Percentiles rank a stretch among this genome's conserved stretches.
These are phyloP conservation scores for Mucor mucedo DNA, from an alignment of 371 early-diverging fungal species.

Conservation along the genomic window DNA sequence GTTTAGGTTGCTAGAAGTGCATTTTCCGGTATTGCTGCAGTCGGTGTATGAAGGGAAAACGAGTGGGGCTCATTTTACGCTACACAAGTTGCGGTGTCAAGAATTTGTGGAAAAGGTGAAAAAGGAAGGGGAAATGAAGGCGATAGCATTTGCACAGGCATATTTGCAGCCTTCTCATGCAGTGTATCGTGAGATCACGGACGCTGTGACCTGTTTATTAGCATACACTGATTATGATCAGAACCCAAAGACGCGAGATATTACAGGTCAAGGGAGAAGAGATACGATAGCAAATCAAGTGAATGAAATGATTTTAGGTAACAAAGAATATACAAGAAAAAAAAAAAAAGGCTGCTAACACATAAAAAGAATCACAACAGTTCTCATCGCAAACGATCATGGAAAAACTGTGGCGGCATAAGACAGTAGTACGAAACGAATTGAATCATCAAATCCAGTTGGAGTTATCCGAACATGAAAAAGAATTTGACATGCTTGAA, in stretches of 20 bases:
- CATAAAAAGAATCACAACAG: constrained; percentile 11
- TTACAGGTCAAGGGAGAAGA: constrained; percentile 22
- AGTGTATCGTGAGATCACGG: constrained; percentile 16
- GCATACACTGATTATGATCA: constrained; percentile 17
- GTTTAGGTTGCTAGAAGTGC: constrained; percentile 14
- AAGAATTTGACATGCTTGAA: constrained; percentile 13
- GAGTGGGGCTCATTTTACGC: constrained; percentile 6
- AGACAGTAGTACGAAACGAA: constrained; percentile 16
- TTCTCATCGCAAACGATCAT: constrained; percentile 20
- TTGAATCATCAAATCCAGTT: constrained; percentile 18
- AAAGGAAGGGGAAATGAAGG: constrained; percentile 17
- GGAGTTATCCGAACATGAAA: constrained; percentile 7
- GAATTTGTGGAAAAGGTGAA: constrained; percentile 25
- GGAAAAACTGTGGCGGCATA: constrained; percentile 32
- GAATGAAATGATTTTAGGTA: constrained; percentile 31
- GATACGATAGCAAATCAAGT: constrained; percentile 27
- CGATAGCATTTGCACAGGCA: constrained; percentile 28
- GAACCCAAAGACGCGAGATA: constrained; percentile 4
- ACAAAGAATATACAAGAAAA: not conserved
- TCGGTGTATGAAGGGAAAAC: not conserved
- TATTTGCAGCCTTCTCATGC: constrained; percentile 19
- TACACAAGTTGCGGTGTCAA: constrained; percentile 32
- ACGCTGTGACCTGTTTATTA: constrained; percentile 18
- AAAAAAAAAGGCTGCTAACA: too few relatives aligned
- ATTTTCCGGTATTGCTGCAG: constrained; percentile 19